Evolutionary conservation across 164 flowering plant species (phyloP), one percentile per base, ranked within the genome.

Genomic region (Umbellularia californica): DNA sequence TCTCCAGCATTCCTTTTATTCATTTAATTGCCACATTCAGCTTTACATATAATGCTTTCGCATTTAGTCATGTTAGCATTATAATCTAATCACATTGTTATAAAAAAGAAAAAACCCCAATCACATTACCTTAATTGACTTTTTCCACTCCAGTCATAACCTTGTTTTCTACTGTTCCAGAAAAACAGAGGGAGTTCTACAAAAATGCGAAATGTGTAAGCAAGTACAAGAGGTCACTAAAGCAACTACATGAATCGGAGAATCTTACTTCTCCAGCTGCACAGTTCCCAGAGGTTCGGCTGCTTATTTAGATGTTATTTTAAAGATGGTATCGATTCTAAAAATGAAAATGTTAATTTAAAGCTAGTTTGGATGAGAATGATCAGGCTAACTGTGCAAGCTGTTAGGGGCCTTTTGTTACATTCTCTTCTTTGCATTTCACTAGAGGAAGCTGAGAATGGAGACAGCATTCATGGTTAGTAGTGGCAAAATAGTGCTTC

Each of bases 161-260:
- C 19, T 58, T 25, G 64, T 47, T 47, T 65, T 47, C 51, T 41
- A 50, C 28, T 22, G 14, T 73, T 77, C 51, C 88, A 93, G 98
- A 93, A 79, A 92, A 92, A 88, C 86, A 88, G 77, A 88, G 82
- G 80, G 98, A 94, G 82, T 94, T 90, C 76, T 90, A 92, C 76
- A 90, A 84, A 81, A 92, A 92, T 86, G 93, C 95, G 15, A 94
- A 92, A 79, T 81, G 73, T 72, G 88, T 92, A 60, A 84, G 65
- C 77, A 88, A 90, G 84, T 94, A 84, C 81, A 90, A 85, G 87
- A 90, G 82, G 80, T 69, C 78, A 11, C 60, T 84, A 73, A 90
- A 88, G 87, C 92, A 84, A 50, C 85, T 85, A 71, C 70, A 11
- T 76, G 77, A 22, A 35, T 79, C 77, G 58, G 85, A 64, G 65